A percentile compares a stretch with the other conserved stretches of the same genome.
Evolutionary conservation across 768 basidiomycete genomes (phyloP).

Genomic region (Glaciozyma antarctica): DNA sequence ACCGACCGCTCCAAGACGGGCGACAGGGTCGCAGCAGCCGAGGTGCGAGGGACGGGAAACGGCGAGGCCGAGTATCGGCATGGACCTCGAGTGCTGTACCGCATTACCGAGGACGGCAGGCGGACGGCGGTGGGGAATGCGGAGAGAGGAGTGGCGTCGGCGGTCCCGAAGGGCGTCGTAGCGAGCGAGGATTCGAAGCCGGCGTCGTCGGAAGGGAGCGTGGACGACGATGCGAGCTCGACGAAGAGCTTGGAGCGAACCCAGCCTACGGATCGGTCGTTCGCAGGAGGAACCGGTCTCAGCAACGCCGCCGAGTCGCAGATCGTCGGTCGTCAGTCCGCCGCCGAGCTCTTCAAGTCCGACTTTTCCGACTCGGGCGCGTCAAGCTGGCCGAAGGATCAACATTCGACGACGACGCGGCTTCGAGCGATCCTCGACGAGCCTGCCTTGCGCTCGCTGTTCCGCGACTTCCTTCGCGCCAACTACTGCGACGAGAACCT

Average conservation of each 20-base stretch:
- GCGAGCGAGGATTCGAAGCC: slow-evolving; percentile 2
- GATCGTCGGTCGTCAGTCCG: slow-evolving; percentile 16
- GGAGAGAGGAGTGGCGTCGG: slow-evolving; percentile 63
- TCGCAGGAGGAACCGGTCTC: slow-evolving; percentile 19
- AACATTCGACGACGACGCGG: slow-evolving; percentile 86
- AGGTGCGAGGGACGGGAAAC: slow-evolving; percentile 11
- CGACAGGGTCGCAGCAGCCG: slow-evolving; percentile 20
- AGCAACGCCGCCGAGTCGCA: slow-evolving; percentile 22
- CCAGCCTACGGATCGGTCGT: slow-evolving; percentile 1
- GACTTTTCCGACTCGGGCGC: slow-evolving; percentile 8
- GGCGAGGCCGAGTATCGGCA: slow-evolving; percentile 57
- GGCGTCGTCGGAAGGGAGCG: slow-evolving; percentile 11
- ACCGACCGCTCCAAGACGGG: slow-evolving; percentile 37
- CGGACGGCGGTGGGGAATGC: slow-evolving; percentile 59
- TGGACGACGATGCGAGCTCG: slow-evolving; percentile 18
- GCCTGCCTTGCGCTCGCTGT: slow-evolving; percentile 72
- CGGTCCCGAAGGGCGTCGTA: slow-evolving; percentile 49
- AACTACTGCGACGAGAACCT: slow-evolving; percentile 99
- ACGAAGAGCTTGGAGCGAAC: not conserved
- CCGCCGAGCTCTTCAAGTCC: slow-evolving; percentile 33
- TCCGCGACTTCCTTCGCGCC: slow-evolving; percentile 83
- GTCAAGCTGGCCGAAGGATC: slow-evolving; percentile 41
- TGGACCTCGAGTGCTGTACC: slow-evolving; percentile 90
- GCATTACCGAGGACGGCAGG: slow-evolving; percentile 82
- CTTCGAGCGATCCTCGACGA: slow-evolving; percentile 87